Evolutionary conservation across 164 flowering plant genomes (phyloP).

Genomic region (Macadamia integrifolia): DNA sequence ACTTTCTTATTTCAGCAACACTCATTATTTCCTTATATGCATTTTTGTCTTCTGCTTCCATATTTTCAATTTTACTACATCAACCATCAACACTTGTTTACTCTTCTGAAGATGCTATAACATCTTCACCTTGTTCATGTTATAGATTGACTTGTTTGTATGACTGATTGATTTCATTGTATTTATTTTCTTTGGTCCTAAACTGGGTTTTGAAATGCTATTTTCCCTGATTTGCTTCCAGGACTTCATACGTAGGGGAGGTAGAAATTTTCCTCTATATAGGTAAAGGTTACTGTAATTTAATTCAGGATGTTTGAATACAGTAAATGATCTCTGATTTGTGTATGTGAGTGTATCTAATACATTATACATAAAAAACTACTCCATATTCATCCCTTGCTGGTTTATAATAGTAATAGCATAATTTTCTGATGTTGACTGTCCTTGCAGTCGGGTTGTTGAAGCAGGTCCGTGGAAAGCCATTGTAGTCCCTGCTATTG

Average conservation of each 20-base stretch:
- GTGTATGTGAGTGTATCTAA: too few species aligned
- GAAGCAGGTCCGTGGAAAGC: slow-evolving; percentile 61
- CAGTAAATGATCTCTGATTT: neutral
- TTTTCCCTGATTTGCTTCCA: slow-evolving; percentile 25
- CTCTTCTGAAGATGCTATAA: too few species aligned
- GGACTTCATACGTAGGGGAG: slow-evolving; percentile 90
- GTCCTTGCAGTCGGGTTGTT: slow-evolving; percentile 61
- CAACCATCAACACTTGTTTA: too few species aligned
- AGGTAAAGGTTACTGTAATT: slow-evolving; percentile 38
- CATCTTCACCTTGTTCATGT: too few species aligned
- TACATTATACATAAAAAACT: too few species aligned
- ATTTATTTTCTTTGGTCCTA: neutral
- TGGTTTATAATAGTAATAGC: neutral
- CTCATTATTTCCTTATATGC: too few species aligned
- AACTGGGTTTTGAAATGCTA: slow-evolving; percentile 6
- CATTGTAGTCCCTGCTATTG: slow-evolving; percentile 71
- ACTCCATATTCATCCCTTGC: too few species aligned
- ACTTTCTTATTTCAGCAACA: too few species aligned
- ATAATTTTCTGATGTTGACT: slow-evolving; percentile 1
- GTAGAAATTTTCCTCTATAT: slow-evolving; percentile 74
- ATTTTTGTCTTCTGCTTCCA: too few species aligned
- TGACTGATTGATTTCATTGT: neutral
- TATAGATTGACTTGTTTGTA: neutral
- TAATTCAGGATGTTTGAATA: neutral
- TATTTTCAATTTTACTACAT: too few species aligned